These are phyloP conservation scores for Taiozyma sp. DNA, from an alignment of 1,139 yeast genomes.

Conservation along the genomic window DNA sequence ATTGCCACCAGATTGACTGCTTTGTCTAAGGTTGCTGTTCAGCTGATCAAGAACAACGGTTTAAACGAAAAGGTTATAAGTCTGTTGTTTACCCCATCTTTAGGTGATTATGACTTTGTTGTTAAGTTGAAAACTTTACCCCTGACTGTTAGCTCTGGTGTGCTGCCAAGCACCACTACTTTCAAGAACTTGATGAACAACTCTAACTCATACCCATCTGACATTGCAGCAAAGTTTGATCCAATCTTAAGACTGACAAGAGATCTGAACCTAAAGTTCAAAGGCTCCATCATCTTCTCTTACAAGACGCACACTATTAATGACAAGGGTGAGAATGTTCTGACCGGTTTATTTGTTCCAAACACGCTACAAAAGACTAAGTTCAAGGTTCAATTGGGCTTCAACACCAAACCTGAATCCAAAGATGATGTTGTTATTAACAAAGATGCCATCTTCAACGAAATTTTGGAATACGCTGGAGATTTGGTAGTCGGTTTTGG, in stretches of 20 bases:
- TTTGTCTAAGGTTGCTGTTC: slow-evolving; percentile 69
- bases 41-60: slow-evolving; percentile 42
- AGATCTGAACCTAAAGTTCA: slow-evolving; percentile 49
- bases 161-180: slow-evolving; percentile 38
- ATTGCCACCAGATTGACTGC: slow-evolving; percentile 87
- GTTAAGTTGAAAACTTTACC: slow-evolving; percentile 50
- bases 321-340: slow-evolving; percentile 48
- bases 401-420: slow-evolving; percentile 61
- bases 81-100: slow-evolving; percentile 70
- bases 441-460: slow-evolving; percentile 67
- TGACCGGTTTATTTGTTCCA: slow-evolving; percentile 82
- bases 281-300: slow-evolving; percentile 55
- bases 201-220: slow-evolving; percentile 26
- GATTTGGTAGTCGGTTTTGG: slow-evolving; percentile 40
- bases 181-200: slow-evolving; percentile 58
- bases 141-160: slow-evolving; percentile 45
- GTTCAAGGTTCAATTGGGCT: slow-evolving; percentile 77
- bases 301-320: slow-evolving; percentile 46
- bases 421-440: slow-evolving; percentile 57
- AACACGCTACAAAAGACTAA: slow-evolving; percentile 45
- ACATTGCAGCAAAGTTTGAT: slow-evolving; percentile 40
- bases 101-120: slow-evolving; percentile 78
- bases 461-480: slow-evolving; percentile 72
- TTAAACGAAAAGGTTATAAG: slow-evolving; percentile 42
- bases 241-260: slow-evolving; percentile 48